These are phyloP conservation scores for Nitzschia sp. DNA, from an alignment of 108 stramenopile genomes.

Conservation along the genomic window DNA sequence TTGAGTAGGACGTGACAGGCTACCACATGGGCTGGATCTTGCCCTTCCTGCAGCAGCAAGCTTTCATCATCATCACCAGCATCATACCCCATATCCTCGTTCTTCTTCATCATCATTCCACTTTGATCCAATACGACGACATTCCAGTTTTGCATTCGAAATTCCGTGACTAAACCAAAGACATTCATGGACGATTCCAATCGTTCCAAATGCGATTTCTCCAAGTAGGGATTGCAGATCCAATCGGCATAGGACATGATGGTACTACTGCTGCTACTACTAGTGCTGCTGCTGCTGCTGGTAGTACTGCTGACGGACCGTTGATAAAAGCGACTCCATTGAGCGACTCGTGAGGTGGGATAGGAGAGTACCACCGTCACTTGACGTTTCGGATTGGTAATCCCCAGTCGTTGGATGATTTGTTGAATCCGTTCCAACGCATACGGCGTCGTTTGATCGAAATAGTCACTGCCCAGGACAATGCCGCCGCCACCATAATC, in stretches of 20 bases:
- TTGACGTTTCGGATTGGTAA: not conserved
- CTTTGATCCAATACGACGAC: not conserved
- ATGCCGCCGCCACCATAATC: not conserved
- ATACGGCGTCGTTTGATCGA: not conserved
- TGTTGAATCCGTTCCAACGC: not conserved
- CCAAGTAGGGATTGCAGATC: not conserved
- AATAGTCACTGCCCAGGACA: constrained; percentile 9
- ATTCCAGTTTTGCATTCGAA: constrained; percentile 2
- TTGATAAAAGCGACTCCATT: constrained; percentile 7
- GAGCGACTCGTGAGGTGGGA: not conserved
- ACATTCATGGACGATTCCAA: constrained; percentile 9
- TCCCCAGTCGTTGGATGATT: not conserved
- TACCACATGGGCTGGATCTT: not conserved
- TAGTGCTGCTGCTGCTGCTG: not conserved
- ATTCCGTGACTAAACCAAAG: not conserved
- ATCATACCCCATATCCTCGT: not conserved
- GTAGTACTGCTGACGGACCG: not conserved
- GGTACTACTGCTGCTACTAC: too few relatives aligned
- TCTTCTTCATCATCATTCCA: constrained; percentile 1
- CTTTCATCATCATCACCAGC: not conserved
- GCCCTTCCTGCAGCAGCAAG: not conserved
- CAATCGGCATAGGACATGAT: not conserved
- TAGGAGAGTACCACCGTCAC: constrained; percentile 4
- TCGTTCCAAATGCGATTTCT: not conserved
- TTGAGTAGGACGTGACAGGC: not conserved